Conservation (phyloP, 2,329 filamentous ascomycete species). For the Fusarium pseudocircinatum region DNA sequence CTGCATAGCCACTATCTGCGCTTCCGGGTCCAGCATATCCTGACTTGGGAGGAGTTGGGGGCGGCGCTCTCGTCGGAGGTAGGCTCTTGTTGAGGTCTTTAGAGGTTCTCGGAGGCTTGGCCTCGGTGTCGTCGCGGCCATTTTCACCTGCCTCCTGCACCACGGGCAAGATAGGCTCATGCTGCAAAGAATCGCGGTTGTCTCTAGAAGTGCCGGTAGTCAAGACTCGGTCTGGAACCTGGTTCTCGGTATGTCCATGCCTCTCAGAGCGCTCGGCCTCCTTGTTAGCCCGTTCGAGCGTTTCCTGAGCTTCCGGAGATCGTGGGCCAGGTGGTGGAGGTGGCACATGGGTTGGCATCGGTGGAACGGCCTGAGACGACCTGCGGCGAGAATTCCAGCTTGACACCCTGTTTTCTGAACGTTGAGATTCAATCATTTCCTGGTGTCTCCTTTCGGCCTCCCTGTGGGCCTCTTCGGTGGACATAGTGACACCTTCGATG, state of each 20-base stretch:
- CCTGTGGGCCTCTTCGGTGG: slow-evolving; percentile 82
- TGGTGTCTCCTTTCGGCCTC: slow-evolving; percentile 69
- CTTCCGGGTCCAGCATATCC: slow-evolving; percentile 55
- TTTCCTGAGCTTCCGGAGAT: slow-evolving; percentile 53
- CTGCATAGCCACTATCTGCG: slow-evolving; percentile 59
- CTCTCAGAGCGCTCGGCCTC: slow-evolving; percentile 50
- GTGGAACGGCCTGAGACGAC: slow-evolving; percentile 51
- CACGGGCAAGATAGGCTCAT: slow-evolving; percentile 73
- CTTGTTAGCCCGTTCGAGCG: slow-evolving; percentile 52
- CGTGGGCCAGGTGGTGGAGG: slow-evolving; percentile 51
- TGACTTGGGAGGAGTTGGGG: slow-evolving; percentile 49
- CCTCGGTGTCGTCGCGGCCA: slow-evolving; percentile 50
- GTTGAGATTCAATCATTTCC: slow-evolving; percentile 59
- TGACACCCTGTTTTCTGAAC: slow-evolving; percentile 48
- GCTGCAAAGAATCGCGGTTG: slow-evolving; percentile 67
- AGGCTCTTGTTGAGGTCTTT: slow-evolving; percentile 48
- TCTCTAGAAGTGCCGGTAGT: slow-evolving; percentile 49
- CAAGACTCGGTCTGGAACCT: slow-evolving; percentile 71
- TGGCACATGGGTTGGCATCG: slow-evolving; percentile 58
- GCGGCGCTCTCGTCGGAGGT: slow-evolving; percentile 57
- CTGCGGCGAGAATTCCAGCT: slow-evolving; percentile 51
- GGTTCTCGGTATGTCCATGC: slow-evolving; percentile 52
- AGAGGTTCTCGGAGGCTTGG: slow-evolving; percentile 54
- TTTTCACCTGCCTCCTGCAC: slow-evolving; percentile 90
- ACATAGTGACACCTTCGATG: slow-evolving; percentile 90